Base-by-base conservation (phyloP, 495 filamentous ascomycete species). In the Daldinia childiae region DNA sequence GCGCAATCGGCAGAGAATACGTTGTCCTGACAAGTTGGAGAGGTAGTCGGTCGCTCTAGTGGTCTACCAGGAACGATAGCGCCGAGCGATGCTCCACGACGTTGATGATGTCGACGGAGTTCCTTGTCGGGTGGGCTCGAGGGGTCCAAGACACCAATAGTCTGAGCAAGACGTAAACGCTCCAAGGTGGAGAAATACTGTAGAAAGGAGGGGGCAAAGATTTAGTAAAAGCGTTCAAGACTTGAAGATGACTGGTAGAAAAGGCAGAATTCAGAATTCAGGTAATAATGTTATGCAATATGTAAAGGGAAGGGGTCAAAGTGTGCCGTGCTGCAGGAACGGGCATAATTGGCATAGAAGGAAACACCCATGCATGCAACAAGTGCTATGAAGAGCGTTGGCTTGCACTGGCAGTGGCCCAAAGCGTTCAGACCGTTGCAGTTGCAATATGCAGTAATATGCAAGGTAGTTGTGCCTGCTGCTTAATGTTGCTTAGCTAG, bases 161-260 rank as follows among this genome's bases (percentile, higher is more conserved):
- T 82, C 64, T 88, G 88, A 26, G 89, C 89, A 71, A 90, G 85
- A 72, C 88, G 82, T 62, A 91, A 77, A 60, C 89, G 81, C 75
- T 91, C 89, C 62, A 90, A 79, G 9, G 87, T 89, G 19, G 89
- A 91, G 74, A 91, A 91, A 74, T 89, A 91, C 89, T 91, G 73
- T 36, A 75, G 51, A 73, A 63, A 64, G 36, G 57, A 55, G 62
- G 65, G 61, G 54, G 26, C 6, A 63, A 26, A 29, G 51, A 57
- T 69, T 72, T 75, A 69, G 65, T 65, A 75, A 57, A 66, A 30
- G 48, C 30, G 27, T 26, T 29, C 24, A 30, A n/a, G 41, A 56
- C 58, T 14, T 21, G 34, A 48, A 48, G 19, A 24, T 48, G 43
- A 48, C 43, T 48, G 17, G 43, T 48, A 54, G 51, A 54, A 54